Evolutionary conservation across 179 eudicot genomes (phyloP).

Genomic region (Sideroxylon spinosum): DNA sequence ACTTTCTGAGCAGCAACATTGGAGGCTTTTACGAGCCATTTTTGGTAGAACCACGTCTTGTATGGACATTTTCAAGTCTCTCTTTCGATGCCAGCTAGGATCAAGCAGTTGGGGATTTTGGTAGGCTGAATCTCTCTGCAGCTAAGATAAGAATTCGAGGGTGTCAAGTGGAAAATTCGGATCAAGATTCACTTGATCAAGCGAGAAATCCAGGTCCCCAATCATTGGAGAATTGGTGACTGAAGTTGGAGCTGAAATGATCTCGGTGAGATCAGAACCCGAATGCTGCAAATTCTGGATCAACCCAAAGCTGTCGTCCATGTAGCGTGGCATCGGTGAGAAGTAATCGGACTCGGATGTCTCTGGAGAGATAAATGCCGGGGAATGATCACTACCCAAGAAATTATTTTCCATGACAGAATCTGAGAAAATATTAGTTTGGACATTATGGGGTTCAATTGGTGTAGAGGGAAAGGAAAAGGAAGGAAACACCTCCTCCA

Average conservation of each 20-base stretch:
- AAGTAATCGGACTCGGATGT: conserved; percentile 44
- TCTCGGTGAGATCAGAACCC: conserved; percentile 49
- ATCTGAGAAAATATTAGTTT: conserved; percentile 28
- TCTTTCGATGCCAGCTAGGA: conserved; percentile 3
- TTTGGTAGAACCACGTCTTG: neutral
- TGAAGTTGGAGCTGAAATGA: conserved; percentile 58
- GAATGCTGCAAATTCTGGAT: conserved; percentile 34
- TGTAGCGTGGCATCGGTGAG: conserved; percentile 34
- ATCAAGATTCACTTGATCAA: conserved; percentile 36
- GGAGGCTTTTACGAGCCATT: neutral
- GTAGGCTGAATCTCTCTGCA: neutral
- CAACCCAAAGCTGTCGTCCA: conserved; percentile 28
- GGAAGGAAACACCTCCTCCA: conserved; percentile 35
- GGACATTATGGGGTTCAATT: conserved; percentile 24
- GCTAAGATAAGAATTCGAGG: conserved; percentile 23
- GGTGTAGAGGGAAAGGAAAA: conserved; percentile 41
- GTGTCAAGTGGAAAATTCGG: conserved; percentile 41
- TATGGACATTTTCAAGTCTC: neutral
- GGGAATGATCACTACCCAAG: conserved; percentile 22
- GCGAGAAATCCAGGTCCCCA: conserved; percentile 34
- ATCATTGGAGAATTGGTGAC: conserved; percentile 40
- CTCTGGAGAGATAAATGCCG: conserved; percentile 38
- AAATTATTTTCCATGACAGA: conserved; percentile 23
- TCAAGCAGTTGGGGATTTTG: neutral
- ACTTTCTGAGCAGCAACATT: neutral